A percentile compares a stretch with the other conserved stretches of the same genome.
These are phyloP conservation scores for Aspergillus ochraceus DNA, from an alignment of 2,329 filamentous ascomycete genomes.

Conservation along the genomic window DNA sequence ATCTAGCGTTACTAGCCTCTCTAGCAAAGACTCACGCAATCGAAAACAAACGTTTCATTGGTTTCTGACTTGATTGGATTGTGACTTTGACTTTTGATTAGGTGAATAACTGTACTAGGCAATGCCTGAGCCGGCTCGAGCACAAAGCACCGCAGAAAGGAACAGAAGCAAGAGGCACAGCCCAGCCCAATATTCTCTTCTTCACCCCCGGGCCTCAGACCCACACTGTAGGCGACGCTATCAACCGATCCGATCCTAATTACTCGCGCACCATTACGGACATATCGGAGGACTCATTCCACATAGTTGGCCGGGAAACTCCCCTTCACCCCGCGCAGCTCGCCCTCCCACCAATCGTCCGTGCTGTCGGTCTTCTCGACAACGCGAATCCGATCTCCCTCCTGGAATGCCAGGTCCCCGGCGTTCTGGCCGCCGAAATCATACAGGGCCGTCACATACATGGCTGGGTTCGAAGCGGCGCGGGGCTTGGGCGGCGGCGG, in stretches of 20 bases:
- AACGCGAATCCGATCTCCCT: conserved; percentile 76
- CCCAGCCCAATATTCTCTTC: not conserved
- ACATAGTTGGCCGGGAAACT: conserved; percentile 86
- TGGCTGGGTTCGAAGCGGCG: conserved; percentile 51
- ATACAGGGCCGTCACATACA: conserved; percentile 71
- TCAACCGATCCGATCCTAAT: not conserved
- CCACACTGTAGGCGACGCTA: not conserved
- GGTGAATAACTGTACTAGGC: not conserved
- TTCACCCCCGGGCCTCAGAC: too few relatives aligned
- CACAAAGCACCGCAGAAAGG: too few relatives aligned
- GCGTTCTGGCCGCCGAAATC: conserved; percentile 68
- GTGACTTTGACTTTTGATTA: not conserved
- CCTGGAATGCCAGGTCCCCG: conserved; percentile 71
- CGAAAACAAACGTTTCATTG: not conserved
- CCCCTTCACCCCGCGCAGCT: conserved; percentile 66
- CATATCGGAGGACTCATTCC: conserved; percentile 34
- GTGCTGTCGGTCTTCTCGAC: conserved; percentile 75
- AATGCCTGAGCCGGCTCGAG: not conserved
- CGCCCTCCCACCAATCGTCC: conserved; percentile 88
- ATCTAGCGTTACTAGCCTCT: not conserved
- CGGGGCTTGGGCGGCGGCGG: conserved; percentile 69
- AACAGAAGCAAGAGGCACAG: too few relatives aligned
- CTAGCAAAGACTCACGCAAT: not conserved
- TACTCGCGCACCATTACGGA: not conserved
- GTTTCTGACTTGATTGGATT: not conserved